Conservation (phyloP, 2,329 filamentous ascomycete species). For the Periconia digitata region DNA sequence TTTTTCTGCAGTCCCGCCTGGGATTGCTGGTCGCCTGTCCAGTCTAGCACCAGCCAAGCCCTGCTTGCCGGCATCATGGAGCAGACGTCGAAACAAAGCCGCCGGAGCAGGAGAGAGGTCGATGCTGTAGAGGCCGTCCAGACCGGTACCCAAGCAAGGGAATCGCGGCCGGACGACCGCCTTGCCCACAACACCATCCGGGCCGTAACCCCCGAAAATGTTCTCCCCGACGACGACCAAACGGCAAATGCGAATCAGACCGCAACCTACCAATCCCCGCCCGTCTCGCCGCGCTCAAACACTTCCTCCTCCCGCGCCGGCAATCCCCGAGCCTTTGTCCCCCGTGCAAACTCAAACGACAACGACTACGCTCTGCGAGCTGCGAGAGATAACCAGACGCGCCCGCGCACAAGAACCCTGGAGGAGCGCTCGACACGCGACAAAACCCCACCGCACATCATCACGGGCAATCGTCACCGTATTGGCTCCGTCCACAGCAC, state of each 20-base stretch:
- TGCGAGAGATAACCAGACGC: conserved; percentile 54
- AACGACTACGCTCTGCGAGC: conserved; percentile 32
- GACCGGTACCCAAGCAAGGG: conserved; percentile 9
- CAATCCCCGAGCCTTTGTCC: conserved; percentile 29
- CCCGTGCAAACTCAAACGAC: conserved; percentile 37
- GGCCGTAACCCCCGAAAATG: conserved; percentile 65
- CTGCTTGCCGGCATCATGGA: conserved; percentile 30
- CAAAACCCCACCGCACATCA: conserved; percentile 44
- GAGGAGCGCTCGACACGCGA: conserved; percentile 49
- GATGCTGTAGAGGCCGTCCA: conserved; percentile 23
- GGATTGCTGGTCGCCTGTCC: background rate
- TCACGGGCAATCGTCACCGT: conserved; percentile 59
- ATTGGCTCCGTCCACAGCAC: conserved; percentile 72
- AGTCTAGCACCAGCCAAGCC: conserved; percentile 6
- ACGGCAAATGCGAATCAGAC: conserved; percentile 6
- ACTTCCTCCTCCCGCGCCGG: conserved; percentile 17
- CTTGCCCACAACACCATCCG: conserved; percentile 53
- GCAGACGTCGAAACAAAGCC: conserved; percentile 18
- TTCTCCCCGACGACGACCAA: conserved; percentile 25
- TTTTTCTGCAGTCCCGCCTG: background rate
- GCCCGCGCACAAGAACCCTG: conserved; percentile 55
- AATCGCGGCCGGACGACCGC: conserved; percentile 25
- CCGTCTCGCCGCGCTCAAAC: conserved; percentile 33
- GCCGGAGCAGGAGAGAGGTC: conserved; percentile 29
- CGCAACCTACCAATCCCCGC: conserved; percentile 25